phyloP scores from a whole-genome alignment of 306 rosid species.

The Gynostemma pentaphyllum region DNA sequence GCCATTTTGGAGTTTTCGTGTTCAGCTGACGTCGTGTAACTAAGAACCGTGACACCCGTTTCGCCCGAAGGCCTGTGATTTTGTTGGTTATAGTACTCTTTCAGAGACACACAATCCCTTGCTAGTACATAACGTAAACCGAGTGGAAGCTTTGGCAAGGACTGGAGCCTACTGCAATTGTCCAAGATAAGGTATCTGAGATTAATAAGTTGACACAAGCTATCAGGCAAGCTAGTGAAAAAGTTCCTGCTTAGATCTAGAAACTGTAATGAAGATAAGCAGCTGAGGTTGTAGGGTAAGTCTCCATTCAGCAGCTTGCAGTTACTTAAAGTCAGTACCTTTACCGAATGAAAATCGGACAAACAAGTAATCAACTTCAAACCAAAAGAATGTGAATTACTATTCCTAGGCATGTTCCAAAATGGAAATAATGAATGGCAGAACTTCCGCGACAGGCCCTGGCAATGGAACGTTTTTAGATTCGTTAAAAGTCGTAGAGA shows the following conservation, averaged over 20 bases:
- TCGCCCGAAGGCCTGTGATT: not conserved
- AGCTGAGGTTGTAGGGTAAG: conserved; percentile 8
- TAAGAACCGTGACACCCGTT: not conserved
- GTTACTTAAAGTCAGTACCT: not conserved
- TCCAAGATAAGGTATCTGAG: conserved; percentile 6
- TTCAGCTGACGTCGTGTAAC: not conserved
- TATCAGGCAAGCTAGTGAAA: conserved; percentile 8
- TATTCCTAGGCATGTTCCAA: not conserved
- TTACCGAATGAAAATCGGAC: not conserved
- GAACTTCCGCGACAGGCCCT: not conserved
- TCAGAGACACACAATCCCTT: not conserved
- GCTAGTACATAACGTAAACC: not conserved
- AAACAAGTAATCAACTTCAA: conserved; percentile 8
- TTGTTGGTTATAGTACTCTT: not conserved
- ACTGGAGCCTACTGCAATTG: conserved; percentile 5
- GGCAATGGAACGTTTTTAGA: not conserved
- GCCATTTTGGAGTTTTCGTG: not conserved
- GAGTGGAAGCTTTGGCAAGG: conserved; percentile 11
- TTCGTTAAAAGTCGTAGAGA: conserved; percentile 3
- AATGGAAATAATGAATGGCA: conserved; percentile 6
- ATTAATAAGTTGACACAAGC: not conserved
- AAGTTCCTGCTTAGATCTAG: conserved; percentile 15
- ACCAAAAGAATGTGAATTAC: not conserved
- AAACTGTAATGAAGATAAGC: conserved; percentile 7
- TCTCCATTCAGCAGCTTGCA: conserved; percentile 17